Conservation (phyloP, 345 rosid genomes). For the Brassica nigra region DNA sequence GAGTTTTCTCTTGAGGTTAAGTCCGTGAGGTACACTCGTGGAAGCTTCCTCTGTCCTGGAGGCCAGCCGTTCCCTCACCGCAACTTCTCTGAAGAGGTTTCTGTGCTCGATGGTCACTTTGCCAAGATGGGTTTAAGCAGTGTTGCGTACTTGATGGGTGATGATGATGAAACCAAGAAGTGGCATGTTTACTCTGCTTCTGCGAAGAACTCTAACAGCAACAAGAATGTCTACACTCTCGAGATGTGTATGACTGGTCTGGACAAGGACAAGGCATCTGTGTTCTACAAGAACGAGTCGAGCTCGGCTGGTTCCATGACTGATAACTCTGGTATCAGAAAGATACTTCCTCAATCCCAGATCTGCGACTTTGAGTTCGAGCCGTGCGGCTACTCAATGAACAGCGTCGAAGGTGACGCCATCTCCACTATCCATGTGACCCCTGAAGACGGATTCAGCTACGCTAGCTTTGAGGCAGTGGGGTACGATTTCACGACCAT, state of each 20-base stretch:
- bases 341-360: conserved; percentile 60
- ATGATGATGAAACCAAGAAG: conserved; percentile 39
- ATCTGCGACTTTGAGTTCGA: conserved; percentile 77
- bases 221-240: conserved; percentile 40
- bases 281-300: conserved; percentile 48
- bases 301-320: conserved; percentile 52
- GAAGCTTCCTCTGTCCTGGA: conserved; percentile 78
- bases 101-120: conserved; percentile 54
- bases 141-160: conserved; percentile 55
- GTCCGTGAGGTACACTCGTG: conserved; percentile 67
- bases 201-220: conserved; percentile 11
- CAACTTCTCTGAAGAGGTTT: conserved; percentile 66
- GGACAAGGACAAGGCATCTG: conserved; percentile 54
- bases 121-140: conserved; percentile 39
- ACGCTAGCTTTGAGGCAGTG: conserved; percentile 77
- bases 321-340: conserved; percentile 54
- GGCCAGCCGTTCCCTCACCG: conserved; percentile 78
- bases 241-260: conserved; percentile 86
- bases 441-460: conserved; percentile 80
- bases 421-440: conserved; percentile 80
- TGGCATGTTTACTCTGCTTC: conserved; percentile 79
- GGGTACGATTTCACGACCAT: conserved; percentile 50
- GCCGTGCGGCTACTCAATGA: conserved; percentile 87
- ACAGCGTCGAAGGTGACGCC: conserved; percentile 56
- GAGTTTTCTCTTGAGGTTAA: conserved; percentile 51